A percentile compares a stretch with the other conserved stretches of the same genome.
Conservation (phyloP, 352 stramenopile genomes). For the Pythium scleroteichum region DNA sequence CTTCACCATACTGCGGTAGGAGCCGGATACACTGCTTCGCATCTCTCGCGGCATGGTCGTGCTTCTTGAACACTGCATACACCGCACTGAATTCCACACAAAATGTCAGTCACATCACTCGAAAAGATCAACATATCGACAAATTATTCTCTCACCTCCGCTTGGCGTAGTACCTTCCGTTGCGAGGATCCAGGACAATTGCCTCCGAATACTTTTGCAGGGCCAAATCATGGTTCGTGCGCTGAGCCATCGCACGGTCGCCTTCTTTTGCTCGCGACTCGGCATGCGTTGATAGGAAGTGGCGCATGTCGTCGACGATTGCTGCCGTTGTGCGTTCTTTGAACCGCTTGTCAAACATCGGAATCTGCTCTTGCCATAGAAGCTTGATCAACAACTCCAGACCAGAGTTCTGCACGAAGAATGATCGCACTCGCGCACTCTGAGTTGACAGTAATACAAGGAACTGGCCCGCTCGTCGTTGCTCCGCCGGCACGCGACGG, state of each 20-base stretch:
- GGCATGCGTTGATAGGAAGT: conserved; percentile 21
- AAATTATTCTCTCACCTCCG: conserved; percentile 22
- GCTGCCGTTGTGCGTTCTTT: conserved; percentile 2
- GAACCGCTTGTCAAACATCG: conserved; percentile 23
- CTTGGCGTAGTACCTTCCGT: conserved; percentile 23
- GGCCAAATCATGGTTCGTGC: conserved; percentile 15
- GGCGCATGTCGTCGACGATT: conserved; percentile 22
- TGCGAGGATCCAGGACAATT: conserved; percentile 26
- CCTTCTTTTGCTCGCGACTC: conserved; percentile 18
- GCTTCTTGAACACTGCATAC: conserved; percentile 21
- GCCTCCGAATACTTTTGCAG: conserved; percentile 28
- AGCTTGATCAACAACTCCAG: conserved; percentile 29
- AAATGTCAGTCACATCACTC: not conserved
- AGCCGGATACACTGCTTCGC: conserved; percentile 29
- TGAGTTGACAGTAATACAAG: conserved; percentile 17
- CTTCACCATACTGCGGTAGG: conserved; percentile 26
- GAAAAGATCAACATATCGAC: not conserved
- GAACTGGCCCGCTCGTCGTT: conserved; percentile 28
- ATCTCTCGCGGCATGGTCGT: conserved; percentile 22
- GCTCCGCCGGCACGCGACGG: conserved; percentile 18
- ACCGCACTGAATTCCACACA: conserved; percentile 14
- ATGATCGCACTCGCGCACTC: conserved; percentile 17
- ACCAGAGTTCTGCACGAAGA: conserved; percentile 28
- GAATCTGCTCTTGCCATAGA: conserved; percentile 20
- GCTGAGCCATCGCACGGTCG: conserved; percentile 12